Percentiles rank a stretch among this genome's conserved stretches.
phyloP scores from a whole-genome alignment of 495 filamentous ascomycete species.

The Tuber borchii region DNA sequence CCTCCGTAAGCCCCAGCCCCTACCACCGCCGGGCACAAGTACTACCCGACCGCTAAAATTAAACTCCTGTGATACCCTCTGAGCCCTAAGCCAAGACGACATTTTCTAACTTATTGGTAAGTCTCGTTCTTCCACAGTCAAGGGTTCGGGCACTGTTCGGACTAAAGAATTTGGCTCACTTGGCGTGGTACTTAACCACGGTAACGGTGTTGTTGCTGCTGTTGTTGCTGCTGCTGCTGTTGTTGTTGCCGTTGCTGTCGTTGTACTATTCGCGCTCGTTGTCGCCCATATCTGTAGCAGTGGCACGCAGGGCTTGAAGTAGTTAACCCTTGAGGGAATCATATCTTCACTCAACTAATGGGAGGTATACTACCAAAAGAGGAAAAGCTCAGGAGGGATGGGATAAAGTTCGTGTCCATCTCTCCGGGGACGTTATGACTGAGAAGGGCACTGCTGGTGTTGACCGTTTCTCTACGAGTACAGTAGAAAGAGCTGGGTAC shows the following conservation, averaged over 20 bases:
- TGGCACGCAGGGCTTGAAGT: neutral
- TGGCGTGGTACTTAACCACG: neutral
- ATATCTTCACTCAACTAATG: neutral
- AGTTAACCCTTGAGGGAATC: neutral
- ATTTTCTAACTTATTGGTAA: slow-evolving; percentile 10
- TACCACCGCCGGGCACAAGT: slow-evolving; percentile 57
- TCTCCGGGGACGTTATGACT: neutral
- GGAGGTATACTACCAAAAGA: neutral
- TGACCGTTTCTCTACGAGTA: neutral
- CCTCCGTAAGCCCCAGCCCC: slow-evolving; percentile 61
- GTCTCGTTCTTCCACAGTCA: slow-evolving; percentile 3
- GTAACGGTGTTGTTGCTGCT: neutral
- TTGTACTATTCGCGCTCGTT: neutral
- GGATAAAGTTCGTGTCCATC: neutral
- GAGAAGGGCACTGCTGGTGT: neutral
- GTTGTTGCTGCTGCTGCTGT: neutral
- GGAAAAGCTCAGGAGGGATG: neutral
- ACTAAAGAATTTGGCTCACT: neutral
- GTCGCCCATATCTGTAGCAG: neutral
- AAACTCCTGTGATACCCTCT: slow-evolving; percentile 45
- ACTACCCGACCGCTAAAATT: slow-evolving; percentile 55
- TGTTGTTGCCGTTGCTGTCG: neutral
- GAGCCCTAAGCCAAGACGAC: slow-evolving; percentile 7
- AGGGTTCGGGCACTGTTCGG: slow-evolving; percentile 3
- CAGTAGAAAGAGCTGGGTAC: neutral